A percentile compares a stretch with the other conserved stretches of the same genome.
Conservation (phyloP, 108 stramenopile species). For the Chaetoceros tenuissimus region DNA sequence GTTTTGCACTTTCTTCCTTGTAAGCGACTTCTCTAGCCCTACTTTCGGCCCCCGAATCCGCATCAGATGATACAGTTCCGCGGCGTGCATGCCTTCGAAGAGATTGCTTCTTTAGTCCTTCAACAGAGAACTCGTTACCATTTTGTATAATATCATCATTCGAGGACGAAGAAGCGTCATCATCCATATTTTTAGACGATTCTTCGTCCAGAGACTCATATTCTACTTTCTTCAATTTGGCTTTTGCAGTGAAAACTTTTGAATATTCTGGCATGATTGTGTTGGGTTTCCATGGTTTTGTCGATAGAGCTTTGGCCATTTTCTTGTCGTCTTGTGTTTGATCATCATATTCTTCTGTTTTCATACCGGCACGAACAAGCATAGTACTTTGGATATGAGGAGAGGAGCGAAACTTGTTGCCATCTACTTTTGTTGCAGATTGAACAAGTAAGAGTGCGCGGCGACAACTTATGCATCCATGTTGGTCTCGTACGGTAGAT, state of each 20-base stretch:
- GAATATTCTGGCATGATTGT: constrained; percentile 44
- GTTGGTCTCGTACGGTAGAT: constrained; percentile 33
- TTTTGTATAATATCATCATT: too few relatives aligned
- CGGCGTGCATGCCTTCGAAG: not conserved
- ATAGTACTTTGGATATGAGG: constrained; percentile 33
- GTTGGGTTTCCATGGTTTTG: constrained; percentile 57
- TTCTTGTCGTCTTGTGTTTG: constrained; percentile 25
- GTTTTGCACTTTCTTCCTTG: constrained; percentile 46
- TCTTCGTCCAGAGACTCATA: constrained; percentile 8
- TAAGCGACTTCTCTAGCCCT: constrained; percentile 7
- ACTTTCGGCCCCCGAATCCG: not conserved
- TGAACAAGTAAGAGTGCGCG: constrained; percentile 39
- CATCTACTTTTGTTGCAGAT: not conserved
- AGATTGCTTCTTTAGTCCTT: constrained; percentile 6
- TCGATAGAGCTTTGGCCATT: constrained; percentile 38
- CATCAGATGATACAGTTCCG: not conserved
- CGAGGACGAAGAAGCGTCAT: not conserved
- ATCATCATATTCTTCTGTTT: constrained; percentile 25
- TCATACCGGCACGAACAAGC: constrained; percentile 44
- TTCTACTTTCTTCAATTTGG: constrained; percentile 4
- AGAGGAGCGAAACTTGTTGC: not conserved
- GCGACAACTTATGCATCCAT: constrained; percentile 60
- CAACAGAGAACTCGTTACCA: too few relatives aligned
- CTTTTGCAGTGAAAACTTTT: constrained; percentile 16
- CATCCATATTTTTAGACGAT: constrained; percentile 11